Evolutionary conservation across 257 asterid species (phyloP).

Genomic region (Capsicum rhomboideum): DNA sequence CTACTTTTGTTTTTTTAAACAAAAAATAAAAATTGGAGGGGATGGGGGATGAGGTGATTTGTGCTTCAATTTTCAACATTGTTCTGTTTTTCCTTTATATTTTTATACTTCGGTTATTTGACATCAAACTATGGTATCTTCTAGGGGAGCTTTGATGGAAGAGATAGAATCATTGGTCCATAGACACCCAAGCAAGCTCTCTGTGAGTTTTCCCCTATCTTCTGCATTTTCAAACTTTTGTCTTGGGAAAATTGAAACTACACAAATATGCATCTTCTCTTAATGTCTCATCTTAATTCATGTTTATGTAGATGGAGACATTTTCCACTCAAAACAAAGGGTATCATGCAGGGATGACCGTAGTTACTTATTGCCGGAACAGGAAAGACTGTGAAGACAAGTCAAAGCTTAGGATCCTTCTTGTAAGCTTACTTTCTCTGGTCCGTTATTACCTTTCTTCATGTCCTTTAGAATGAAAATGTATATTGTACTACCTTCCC

Average conservation of each 20-base stretch:
- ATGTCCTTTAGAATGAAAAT: not conserved
- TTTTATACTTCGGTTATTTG: not conserved
- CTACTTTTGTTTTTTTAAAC: not conserved
- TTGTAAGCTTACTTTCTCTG: slow-evolving; percentile 46
- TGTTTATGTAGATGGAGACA: slow-evolving; percentile 54
- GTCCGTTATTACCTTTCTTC: not conserved
- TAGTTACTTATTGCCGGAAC: slow-evolving; percentile 69
- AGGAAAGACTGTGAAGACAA: slow-evolving; percentile 57
- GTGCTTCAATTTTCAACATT: not conserved
- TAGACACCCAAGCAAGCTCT: slow-evolving; percentile 86
- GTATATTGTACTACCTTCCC: not conserved
- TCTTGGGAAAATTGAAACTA: not conserved
- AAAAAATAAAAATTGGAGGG: not conserved
- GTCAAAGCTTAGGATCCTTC: slow-evolving; percentile 70
- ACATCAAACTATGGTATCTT: slow-evolving; percentile 4
- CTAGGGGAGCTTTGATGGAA: slow-evolving; percentile 76
- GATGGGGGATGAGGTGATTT: not conserved
- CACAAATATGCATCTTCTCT: not conserved
- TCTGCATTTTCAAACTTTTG: not conserved
- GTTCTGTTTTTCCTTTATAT: not conserved
- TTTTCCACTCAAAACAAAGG: slow-evolving; percentile 64
- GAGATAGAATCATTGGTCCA: slow-evolving; percentile 85
- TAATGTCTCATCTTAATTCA: not conserved
- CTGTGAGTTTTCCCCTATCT: slow-evolving; percentile 42
- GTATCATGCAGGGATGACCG: slow-evolving; percentile 59